Evolutionary conservation across 495 filamentous ascomycete genomes (phyloP).

Genomic region (Aspergillus ellipticus): DNA sequence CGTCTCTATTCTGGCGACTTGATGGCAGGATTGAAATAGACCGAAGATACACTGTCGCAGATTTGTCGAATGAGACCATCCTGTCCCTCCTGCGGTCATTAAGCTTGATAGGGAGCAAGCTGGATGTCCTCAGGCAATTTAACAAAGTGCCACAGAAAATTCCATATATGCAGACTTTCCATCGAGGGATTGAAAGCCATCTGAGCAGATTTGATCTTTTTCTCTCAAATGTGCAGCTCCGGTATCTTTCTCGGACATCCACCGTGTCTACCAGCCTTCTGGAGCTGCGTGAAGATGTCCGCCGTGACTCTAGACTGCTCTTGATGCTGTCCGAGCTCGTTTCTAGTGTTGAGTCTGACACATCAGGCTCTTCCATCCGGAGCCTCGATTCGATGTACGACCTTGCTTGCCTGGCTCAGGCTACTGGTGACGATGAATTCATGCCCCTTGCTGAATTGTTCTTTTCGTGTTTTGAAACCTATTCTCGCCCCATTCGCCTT

Average conservation of each 20-base stretch:
- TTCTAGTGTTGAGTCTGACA: constrained; percentile 18
- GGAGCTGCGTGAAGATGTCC: constrained; percentile 57
- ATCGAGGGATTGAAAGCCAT: constrained; percentile 41
- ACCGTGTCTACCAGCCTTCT: constrained; percentile 52
- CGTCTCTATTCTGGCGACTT: constrained; percentile 57
- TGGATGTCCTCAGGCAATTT: constrained; percentile 50
- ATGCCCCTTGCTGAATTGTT: constrained; percentile 63
- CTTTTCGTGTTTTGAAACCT: constrained; percentile 78
- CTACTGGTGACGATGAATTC: constrained; percentile 61
- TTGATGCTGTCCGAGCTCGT: constrained; percentile 50
- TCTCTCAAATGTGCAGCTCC: constrained; percentile 42
- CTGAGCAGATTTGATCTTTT: constrained; percentile 40
- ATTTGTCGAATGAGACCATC: constrained; percentile 36
- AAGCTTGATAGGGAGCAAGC: constrained; percentile 39
- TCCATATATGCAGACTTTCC: constrained; percentile 54
- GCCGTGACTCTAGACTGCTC: constrained; percentile 51
- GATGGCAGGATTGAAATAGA: constrained; percentile 39
- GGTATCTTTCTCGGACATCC: constrained; percentile 33
- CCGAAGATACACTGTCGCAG: constrained; percentile 33
- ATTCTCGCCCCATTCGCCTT: constrained; percentile 68
- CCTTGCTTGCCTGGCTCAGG: constrained; percentile 61
- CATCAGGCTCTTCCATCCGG: constrained; percentile 42
- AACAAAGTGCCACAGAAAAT: constrained; percentile 29
- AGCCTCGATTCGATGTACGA: constrained; percentile 75
- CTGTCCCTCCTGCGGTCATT: constrained; percentile 40